These are phyloP conservation scores for Leptosphaerulina australis DNA, from an alignment of 2,329 filamentous ascomycete species.

Conservation along the genomic window DNA sequence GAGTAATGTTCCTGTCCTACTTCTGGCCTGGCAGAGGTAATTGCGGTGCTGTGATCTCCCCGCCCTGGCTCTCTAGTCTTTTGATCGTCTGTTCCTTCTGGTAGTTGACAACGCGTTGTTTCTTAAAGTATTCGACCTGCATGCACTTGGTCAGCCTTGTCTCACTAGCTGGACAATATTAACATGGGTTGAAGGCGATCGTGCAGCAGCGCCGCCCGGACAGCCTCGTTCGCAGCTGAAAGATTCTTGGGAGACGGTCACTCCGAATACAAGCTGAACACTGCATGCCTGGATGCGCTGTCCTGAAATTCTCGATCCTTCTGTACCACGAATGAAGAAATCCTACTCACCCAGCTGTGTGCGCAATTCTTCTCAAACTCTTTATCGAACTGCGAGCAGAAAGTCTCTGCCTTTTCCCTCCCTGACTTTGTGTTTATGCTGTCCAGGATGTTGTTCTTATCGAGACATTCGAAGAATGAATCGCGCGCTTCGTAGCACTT, in stretches of 20 bases:
- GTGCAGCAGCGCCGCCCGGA: conserved; percentile 8
- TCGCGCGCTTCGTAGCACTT: conserved; percentile 92
- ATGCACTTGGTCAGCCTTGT: conserved; percentile 17
- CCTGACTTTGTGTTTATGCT: conserved; percentile 64
- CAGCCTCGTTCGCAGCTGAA: neutral
- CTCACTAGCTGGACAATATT: neutral
- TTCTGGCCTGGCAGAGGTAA: conserved; percentile 37
- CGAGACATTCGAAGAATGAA: conserved; percentile 84
- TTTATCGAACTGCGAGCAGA: conserved; percentile 65
- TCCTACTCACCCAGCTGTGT: conserved; percentile 77
- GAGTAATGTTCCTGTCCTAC: conserved; percentile 14
- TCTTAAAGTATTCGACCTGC: conserved; percentile 96
- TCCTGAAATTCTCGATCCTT: neutral
- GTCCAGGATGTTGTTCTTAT: conserved; percentile 81
- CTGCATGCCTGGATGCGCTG: neutral
- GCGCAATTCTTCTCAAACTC: conserved; percentile 87
- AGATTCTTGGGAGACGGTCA: neutral
- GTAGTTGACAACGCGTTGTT: conserved; percentile 89
- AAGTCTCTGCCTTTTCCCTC: conserved; percentile 54
- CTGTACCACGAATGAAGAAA: too few species aligned
- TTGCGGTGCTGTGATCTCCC: conserved; percentile 44
- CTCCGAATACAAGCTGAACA: neutral
- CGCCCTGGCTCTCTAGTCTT: conserved; percentile 52
- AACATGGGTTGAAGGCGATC: neutral
- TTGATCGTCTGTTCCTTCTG: conserved; percentile 75